These are phyloP conservation scores for Knufia fluminis DNA, from an alignment of 2,329 filamentous ascomycete genomes.

Conservation along the genomic window DNA sequence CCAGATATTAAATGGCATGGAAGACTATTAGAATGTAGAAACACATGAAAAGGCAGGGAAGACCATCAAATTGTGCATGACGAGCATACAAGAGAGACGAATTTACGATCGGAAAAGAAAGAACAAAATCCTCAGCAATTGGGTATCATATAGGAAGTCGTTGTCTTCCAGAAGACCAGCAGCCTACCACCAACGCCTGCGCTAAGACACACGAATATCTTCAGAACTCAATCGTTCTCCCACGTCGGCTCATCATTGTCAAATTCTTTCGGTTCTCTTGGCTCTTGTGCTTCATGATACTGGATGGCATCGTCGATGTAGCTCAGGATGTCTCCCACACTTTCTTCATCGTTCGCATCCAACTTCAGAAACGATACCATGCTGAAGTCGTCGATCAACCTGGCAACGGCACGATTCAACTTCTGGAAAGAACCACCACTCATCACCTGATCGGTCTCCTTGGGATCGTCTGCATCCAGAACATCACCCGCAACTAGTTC, in stretches of 20 bases:
- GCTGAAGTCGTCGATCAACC: slow-evolving; percentile 91
- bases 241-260: slow-evolving; percentile 51
- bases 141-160: slow-evolving; percentile 2
- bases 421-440: slow-evolving; percentile 70
- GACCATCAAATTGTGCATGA: too few relatives aligned
- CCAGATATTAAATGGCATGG: not conserved
- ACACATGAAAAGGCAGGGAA: too few relatives aligned
- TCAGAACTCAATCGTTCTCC: slow-evolving; percentile 29
- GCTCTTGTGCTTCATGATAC: slow-evolving; percentile 87
- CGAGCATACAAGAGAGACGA: too few relatives aligned
- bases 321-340: slow-evolving; percentile 72
- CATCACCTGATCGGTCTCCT: slow-evolving; percentile 62
- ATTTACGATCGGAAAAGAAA: not conserved
- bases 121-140: not conserved
- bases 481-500: slow-evolving; percentile 40
- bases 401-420: slow-evolving; percentile 78
- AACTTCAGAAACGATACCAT: slow-evolving; percentile 94
- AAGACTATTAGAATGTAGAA: too few relatives aligned
- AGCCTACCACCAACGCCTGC: slow-evolving; percentile 18
- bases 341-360: slow-evolving; percentile 85
- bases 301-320: slow-evolving; percentile 93
- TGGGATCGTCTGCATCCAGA: slow-evolving; percentile 41
- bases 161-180: not conserved
- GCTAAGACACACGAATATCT: slow-evolving; percentile 10
- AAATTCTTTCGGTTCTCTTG: slow-evolving; percentile 60